Conservation (phyloP, 108 stramenopile genomes). For the Mayamaea pseudoterrestris region DNA sequence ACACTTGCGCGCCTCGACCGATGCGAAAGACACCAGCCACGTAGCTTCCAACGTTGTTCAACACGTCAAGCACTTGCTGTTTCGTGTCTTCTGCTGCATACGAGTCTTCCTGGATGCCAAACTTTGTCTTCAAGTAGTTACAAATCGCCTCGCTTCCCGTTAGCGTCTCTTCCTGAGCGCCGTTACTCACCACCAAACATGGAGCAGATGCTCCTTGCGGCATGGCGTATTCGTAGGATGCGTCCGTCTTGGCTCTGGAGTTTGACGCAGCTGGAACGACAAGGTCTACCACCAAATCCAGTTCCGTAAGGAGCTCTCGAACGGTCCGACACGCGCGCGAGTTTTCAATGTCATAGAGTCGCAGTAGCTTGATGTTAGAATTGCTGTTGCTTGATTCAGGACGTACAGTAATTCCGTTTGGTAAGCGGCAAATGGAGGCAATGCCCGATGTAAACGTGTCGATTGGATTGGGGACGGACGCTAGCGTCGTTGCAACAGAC, state of each 20-base stretch:
- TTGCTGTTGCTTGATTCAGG: conserved; percentile 6
- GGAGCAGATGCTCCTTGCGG: conserved; percentile 6
- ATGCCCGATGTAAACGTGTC: conserved; percentile 66
- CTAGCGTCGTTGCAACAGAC: too few species aligned
- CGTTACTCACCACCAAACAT: conserved; percentile 13
- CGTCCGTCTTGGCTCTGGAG: conserved; percentile 10
- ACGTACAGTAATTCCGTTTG: conserved; percentile 26
- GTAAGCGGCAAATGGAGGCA: conserved; percentile 40
- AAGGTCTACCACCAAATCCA: conserved; percentile 58
- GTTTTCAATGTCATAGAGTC: conserved; percentile 52
- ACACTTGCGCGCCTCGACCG: conserved; percentile 15
- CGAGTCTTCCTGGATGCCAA: conserved; percentile 2
- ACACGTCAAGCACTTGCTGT: neutral
- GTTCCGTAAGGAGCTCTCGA: conserved; percentile 69
- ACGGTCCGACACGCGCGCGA: conserved; percentile 41
- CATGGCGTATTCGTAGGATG: conserved; percentile 3
- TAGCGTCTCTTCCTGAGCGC: conserved; percentile 18
- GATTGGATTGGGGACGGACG: conserved; percentile 38
- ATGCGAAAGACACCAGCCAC: conserved; percentile 11
- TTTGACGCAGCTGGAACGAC: conserved; percentile 30
- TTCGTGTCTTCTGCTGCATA: conserved; percentile 2
- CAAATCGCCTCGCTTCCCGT: conserved; percentile 40
- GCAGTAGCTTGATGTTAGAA: conserved; percentile 7
- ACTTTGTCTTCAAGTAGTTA: conserved; percentile 35
- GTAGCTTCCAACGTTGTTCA: conserved; percentile 5